A percentile compares a stretch with the other conserved stretches of the same genome.
Evolutionary conservation across 805 yeast species (phyloP).

Genomic region (Zygosaccharomyces rouxii): DNA sequence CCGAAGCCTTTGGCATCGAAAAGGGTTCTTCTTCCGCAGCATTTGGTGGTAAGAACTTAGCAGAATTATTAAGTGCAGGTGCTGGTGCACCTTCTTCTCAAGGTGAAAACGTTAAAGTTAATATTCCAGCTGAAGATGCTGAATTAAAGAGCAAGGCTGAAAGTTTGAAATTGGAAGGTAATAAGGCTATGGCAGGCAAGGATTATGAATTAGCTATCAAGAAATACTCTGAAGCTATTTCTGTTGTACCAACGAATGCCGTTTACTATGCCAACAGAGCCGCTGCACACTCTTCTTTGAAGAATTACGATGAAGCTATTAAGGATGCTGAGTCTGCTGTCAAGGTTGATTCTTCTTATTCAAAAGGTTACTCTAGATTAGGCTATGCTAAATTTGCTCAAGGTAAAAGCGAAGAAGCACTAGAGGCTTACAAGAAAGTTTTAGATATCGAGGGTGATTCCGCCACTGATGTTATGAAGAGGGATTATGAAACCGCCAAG

Average conservation of each 20-base stretch:
- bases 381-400: conserved; percentile 93
- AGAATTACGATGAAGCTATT: conserved; percentile 71
- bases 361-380: conserved; percentile 91
- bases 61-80: conserved; percentile 40
- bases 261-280: conserved; percentile 92
- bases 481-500: conserved; percentile 92
- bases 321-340: conserved; percentile 82
- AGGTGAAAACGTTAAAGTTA: conserved; percentile 37
- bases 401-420: conserved; percentile 85
- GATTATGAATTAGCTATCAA: conserved; percentile 68
- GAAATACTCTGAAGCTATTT: conserved; percentile 78
- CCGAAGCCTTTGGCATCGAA: conserved; percentile 75
- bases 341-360: conserved; percentile 67
- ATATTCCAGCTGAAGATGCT: conserved; percentile 41
- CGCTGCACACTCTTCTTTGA: conserved; percentile 83
- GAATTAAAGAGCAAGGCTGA: conserved; percentile 74
- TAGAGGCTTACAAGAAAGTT: conserved; percentile 87
- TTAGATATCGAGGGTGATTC: conserved; percentile 79
- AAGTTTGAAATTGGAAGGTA: conserved; percentile 77
- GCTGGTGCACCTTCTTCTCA: conserved; percentile 18
- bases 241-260: conserved; percentile 63
- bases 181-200: conserved; percentile 76
- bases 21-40: conserved; percentile 43
- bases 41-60: conserved; percentile 47
- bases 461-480: conserved; percentile 84